Conservation (phyloP, 1,284 basidiomycete genomes). For the Ustilago xerochloae region DNA sequence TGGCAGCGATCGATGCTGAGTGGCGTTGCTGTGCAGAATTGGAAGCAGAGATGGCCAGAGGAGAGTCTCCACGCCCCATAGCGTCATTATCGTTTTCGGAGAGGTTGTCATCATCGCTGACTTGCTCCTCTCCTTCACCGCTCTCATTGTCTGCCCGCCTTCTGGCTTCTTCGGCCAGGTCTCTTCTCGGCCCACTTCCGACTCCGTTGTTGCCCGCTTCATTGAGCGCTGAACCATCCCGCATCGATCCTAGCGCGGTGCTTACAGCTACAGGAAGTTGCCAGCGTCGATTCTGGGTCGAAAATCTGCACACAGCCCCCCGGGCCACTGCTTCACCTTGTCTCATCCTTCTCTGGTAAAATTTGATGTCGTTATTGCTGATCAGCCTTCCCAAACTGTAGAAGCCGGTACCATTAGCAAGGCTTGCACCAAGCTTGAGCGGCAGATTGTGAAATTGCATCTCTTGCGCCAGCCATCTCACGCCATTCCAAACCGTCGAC, state of each 20-base stretch:
- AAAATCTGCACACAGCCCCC: constrained; percentile 33
- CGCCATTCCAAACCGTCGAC: constrained; percentile 37
- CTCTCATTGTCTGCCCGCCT: constrained; percentile 15
- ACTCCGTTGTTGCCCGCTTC: not conserved
- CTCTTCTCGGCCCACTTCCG: not conserved
- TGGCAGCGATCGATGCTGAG: not conserved
- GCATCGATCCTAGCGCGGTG: not conserved
- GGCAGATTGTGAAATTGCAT: constrained; percentile 63
- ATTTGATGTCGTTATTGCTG: constrained; percentile 49
- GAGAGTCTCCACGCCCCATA: not conserved
- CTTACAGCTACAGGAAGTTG: constrained; percentile 17
- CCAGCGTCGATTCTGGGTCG: constrained; percentile 18
- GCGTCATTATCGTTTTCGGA: constrained; percentile 46
- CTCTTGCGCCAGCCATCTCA: constrained; percentile 53
- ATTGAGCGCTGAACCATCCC: not conserved
- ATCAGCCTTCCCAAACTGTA: constrained; percentile 55
- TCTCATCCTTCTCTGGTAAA: constrained; percentile 58
- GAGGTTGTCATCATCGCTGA: constrained; percentile 42
- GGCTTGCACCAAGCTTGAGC: constrained; percentile 46
- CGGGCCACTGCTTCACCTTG: constrained; percentile 52
- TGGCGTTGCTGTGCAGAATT: not conserved
- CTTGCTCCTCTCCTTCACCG: constrained; percentile 31
- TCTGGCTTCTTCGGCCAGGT: constrained; percentile 11
- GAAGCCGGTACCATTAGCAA: constrained; percentile 56
- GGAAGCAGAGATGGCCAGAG: not conserved